Percentiles rank a stretch among this genome's conserved stretches.
phyloP scores from a whole-genome alignment of 1,284 basidiomycete genomes.

The Macrocystidia cucumis region DNA sequence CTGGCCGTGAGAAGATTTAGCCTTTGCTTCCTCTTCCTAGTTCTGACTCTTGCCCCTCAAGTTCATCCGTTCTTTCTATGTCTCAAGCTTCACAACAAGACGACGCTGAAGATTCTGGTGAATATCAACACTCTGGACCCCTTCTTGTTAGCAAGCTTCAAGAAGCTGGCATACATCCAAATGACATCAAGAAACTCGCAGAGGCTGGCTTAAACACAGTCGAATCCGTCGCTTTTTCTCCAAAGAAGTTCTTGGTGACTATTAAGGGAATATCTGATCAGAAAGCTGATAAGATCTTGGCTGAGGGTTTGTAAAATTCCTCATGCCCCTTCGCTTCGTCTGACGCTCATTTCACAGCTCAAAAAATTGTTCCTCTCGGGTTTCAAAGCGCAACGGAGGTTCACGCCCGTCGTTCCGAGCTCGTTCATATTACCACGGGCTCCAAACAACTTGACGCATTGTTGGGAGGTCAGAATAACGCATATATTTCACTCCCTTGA shows the following conservation, averaged over 20 bases:
- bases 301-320: slow-evolving; percentile 62
- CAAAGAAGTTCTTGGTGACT: slow-evolving; percentile 86
- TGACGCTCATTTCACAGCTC: slow-evolving; percentile 45
- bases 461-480: slow-evolving; percentile 80
- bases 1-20: too few species aligned
- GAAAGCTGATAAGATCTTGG: slow-evolving; percentile 95
- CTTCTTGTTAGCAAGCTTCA: slow-evolving; percentile 79
- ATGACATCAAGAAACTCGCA: slow-evolving; percentile 95
- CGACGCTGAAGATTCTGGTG: slow-evolving; percentile 47
- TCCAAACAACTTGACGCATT: slow-evolving; percentile 95
- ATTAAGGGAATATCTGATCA: slow-evolving; percentile 98
- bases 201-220: slow-evolving; percentile 93
- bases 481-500: slow-evolving; percentile 10
- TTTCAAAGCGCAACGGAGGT: slow-evolving; percentile 99
- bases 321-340: slow-evolving; percentile 3
- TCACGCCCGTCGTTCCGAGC: slow-evolving; percentile 90
- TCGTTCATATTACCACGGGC: slow-evolving; percentile 96
- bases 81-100: slow-evolving; percentile 45
- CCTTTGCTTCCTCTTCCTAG: slow-evolving; percentile 1
- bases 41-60: slow-evolving; percentile 2
- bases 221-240: slow-evolving; percentile 95
- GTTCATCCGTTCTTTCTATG: slow-evolving; percentile 5
- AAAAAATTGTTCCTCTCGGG: slow-evolving; percentile 94
- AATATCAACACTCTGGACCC: slow-evolving; percentile 64
- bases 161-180: slow-evolving; percentile 85